Conservation (phyloP, 768 basidiomycete species). For the Mrakia hoshinonis region DNA sequence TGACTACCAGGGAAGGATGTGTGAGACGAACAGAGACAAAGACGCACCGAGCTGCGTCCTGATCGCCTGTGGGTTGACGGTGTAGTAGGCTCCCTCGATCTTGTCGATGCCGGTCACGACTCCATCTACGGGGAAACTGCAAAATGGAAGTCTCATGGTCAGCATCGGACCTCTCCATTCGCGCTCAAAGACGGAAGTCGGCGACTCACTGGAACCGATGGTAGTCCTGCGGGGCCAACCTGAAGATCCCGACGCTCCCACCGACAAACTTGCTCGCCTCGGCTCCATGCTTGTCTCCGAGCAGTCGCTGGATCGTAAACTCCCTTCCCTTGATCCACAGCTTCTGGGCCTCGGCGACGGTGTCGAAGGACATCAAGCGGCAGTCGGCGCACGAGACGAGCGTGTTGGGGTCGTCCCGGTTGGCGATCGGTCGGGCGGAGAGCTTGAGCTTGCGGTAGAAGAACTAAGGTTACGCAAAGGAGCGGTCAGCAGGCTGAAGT, state of each 20-base stretch:
- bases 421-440: conserved; percentile 64
- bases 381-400: conserved; percentile 89
- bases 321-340: conserved; percentile 98
- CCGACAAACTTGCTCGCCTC: conserved; percentile 64
- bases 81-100: conserved; percentile 88
- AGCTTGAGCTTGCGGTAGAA: conserved; percentile 79
- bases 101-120: conserved; percentile 70
- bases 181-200: background rate
- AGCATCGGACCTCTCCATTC: background rate
- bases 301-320: conserved; percentile 67
- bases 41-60: conserved; percentile 51
- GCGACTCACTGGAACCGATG: conserved; percentile 60
- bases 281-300: conserved; percentile 67
- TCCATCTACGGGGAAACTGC: conserved; percentile 61
- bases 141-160: conserved; percentile 41
- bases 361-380: conserved; percentile 89
- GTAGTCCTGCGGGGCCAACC: conserved; percentile 81
- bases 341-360: conserved; percentile 70
- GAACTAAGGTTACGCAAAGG: no score
- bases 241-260: conserved; percentile 56
- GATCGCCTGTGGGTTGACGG: conserved; percentile 91
- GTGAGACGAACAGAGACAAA: conserved; percentile 7
- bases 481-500: no score
- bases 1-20: background rate
- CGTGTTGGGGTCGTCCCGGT: conserved; percentile 62